phyloP scores from a whole-genome alignment of 345 rosid species.

The Eucalyptus lansdowneana region DNA sequence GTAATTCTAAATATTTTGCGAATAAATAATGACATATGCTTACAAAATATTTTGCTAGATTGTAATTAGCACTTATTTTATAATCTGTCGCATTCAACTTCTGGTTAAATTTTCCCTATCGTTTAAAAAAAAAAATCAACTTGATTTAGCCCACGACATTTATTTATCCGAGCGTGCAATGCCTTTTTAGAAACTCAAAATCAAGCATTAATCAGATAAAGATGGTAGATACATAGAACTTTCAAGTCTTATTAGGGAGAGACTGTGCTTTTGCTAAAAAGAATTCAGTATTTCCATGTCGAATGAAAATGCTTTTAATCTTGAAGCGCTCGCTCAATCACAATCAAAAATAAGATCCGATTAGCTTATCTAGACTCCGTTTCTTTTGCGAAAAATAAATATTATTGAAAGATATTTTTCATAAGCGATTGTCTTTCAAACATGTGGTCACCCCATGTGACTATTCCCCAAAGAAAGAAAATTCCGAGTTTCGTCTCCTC shows the following conservation, averaged over 20 bases:
- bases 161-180: accelerated
- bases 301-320: background rate
- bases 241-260: background rate
- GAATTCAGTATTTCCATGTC: background rate
- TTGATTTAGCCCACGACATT: background rate
- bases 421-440: too few species aligned
- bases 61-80: background rate
- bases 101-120: background rate
- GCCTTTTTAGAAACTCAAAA: background rate
- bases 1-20: background rate
- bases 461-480: background rate
- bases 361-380: background rate
- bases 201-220: background rate
- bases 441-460: background rate
- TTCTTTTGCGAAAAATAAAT: too few species aligned
- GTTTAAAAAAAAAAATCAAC: background rate
- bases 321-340: background rate
- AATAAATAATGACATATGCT: background rate
- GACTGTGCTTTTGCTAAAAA: background rate
- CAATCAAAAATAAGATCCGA: accelerated
- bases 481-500: background rate
- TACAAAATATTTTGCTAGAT: background rate
- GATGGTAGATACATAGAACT: background rate
- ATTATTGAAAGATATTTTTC: too few species aligned
- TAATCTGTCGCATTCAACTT: background rate